A percentile compares a stretch with the other conserved stretches of the same genome.
Conservation (phyloP, 441 rosid species). For the Pelargonium fulgidum region DNA sequence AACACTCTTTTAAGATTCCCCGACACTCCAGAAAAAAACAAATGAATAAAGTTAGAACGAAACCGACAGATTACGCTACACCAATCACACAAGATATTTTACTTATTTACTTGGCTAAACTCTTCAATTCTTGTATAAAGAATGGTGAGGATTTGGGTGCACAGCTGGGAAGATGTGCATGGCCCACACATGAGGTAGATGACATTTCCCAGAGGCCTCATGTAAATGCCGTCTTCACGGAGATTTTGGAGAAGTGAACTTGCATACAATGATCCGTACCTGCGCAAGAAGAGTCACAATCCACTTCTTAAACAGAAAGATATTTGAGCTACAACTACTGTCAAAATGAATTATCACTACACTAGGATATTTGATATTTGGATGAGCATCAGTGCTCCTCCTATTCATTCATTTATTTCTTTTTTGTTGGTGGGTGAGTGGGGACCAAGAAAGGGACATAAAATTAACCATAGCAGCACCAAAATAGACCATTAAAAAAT, state of each 20-base stretch:
- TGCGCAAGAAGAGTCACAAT: conserved; percentile 17
- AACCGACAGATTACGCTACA: background rate
- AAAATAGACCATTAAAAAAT: background rate
- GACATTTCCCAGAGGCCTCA: conserved; percentile 83
- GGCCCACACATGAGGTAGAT: conserved; percentile 87
- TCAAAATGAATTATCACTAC: background rate
- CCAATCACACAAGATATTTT: background rate
- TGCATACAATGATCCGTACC: conserved; percentile 67
- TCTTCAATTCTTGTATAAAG: conserved; percentile 51
- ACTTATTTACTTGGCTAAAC: conserved; percentile 26
- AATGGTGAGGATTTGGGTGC: conserved; percentile 51
- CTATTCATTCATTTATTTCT: background rate
- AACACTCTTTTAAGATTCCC: background rate
- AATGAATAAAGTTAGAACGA: background rate
- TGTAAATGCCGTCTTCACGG: conserved; percentile 66
- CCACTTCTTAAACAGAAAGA: background rate
- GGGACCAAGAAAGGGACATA: conserved; percentile 4
- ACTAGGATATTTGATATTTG: background rate
- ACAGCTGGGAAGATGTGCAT: conserved; percentile 58
- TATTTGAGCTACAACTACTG: background rate
- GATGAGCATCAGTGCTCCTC: background rate
- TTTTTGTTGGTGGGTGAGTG: conserved; percentile 6
- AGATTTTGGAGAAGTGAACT: conserved; percentile 58
- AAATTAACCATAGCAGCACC: background rate
- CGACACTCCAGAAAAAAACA: conserved; percentile 1